Evolutionary conservation across 306 rosid genomes (phyloP).

Genomic region (Dryas alaskensis): DNA sequence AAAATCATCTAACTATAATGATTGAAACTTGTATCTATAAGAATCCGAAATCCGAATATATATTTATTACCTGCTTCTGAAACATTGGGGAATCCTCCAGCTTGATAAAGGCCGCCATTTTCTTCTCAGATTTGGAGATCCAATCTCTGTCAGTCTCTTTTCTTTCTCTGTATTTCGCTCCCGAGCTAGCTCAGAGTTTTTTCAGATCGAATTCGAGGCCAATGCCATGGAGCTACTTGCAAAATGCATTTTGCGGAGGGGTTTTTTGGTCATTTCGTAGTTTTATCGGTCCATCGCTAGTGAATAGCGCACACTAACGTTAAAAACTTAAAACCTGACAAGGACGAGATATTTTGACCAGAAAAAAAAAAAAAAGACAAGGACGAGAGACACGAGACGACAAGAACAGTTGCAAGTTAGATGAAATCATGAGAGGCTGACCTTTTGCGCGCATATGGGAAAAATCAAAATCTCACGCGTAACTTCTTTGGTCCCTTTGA

Average conservation of each 20-base stretch:
- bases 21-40: not conserved
- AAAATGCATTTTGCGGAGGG: not conserved
- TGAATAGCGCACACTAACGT: not conserved
- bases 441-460: not conserved
- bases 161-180: not conserved
- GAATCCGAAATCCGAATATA: constrained; percentile 11
- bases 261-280: constrained; percentile 7
- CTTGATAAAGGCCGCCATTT: constrained; percentile 82
- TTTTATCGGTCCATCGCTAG: no score
- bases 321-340: not conserved
- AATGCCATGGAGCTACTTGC: not conserved
- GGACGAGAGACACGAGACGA: not conserved
- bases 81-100: constrained; percentile 99
- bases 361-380: not conserved
- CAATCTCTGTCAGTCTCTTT: not conserved
- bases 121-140: constrained; percentile 2
- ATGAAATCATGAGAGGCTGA: not conserved
- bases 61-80: constrained; percentile 68
- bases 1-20: not conserved
- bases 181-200: not conserved
- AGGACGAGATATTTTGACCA: not conserved
- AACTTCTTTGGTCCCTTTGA: not conserved
- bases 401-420: not conserved
- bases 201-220: constrained; percentile 16
- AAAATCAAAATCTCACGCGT: not conserved